Evolutionary conservation across 352 stramenopile species (phyloP).

Genomic region (Phytophthora agathidicida): DNA sequence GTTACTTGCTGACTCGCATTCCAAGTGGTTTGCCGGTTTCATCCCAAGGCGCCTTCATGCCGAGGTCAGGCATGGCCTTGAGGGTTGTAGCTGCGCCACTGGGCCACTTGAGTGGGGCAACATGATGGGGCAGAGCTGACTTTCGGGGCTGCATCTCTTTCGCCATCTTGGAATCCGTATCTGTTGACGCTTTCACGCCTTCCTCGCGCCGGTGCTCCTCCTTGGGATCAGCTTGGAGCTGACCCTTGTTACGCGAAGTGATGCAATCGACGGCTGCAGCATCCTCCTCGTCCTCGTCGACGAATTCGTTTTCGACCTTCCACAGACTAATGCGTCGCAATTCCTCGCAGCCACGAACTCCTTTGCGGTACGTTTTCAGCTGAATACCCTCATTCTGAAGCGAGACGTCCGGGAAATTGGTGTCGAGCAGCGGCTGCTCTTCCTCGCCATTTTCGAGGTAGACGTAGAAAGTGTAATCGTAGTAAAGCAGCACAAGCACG

Average conservation of each 20-base stretch:
- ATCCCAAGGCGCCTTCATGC: conserved; percentile 81
- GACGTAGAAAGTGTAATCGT: conserved; percentile 92
- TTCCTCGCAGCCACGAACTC: conserved; percentile 66
- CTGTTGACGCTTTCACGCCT: conserved; percentile 49
- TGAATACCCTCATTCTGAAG: conserved; percentile 87
- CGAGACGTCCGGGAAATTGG: conserved; percentile 93
- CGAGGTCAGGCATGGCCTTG: conserved; percentile 71
- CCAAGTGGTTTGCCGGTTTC: conserved; percentile 71
- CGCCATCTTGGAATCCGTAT: conserved; percentile 51
- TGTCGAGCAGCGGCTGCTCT: conserved; percentile 93
- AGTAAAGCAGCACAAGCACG: conserved; percentile 94
- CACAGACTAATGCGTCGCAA: conserved; percentile 79
- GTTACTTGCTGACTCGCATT: conserved; percentile 56
- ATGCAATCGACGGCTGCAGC: conserved; percentile 37
- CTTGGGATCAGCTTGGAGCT: conserved; percentile 55
- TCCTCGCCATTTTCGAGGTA: conserved; percentile 88
- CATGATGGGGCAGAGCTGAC: conserved; percentile 78
- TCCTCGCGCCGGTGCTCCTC: conserved; percentile 66
- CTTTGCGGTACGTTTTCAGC: conserved; percentile 84
- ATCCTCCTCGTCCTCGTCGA: conserved; percentile 50
- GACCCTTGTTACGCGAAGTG: conserved; percentile 22
- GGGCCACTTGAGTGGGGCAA: conserved; percentile 70
- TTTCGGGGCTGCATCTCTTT: conserved; percentile 61
- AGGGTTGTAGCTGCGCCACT: conserved; percentile 47
- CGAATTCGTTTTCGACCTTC: conserved; percentile 79